These are phyloP conservation scores for Melampsora abietis-canadensis DNA, from an alignment of 1,284 basidiomycete species.

Conservation along the genomic window DNA sequence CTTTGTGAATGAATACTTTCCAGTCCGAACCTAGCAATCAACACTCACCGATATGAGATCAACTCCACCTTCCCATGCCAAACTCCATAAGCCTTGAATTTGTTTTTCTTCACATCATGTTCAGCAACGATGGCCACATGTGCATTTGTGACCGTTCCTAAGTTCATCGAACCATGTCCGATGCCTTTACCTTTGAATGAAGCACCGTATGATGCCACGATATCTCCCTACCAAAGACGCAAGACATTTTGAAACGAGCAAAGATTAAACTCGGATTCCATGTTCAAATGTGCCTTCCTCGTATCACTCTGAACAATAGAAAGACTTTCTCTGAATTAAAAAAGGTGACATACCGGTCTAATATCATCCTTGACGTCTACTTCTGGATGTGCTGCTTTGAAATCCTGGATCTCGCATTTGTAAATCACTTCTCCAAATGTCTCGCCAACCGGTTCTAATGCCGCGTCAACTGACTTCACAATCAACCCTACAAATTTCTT, in stretches of 20 bases:
- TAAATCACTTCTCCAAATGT: constrained; percentile 39
- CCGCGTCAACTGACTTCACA: constrained; percentile 17
- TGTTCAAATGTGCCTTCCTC: background rate
- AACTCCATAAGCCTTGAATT: constrained; percentile 34
- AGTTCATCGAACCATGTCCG: constrained; percentile 36
- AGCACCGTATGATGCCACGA: constrained; percentile 36
- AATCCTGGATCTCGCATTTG: constrained; percentile 35
- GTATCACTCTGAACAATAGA: background rate
- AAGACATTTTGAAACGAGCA: background rate
- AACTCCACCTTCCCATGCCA: constrained; percentile 37
- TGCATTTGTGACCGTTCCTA: constrained; percentile 14
- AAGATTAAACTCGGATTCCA: background rate
- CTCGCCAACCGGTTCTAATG: constrained; percentile 33
- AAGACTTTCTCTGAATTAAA: background rate
- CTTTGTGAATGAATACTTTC: background rate
- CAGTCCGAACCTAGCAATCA: background rate
- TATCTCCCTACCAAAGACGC: constrained; percentile 18
- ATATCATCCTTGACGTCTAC: constrained; percentile 35
- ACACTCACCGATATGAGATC: constrained; percentile 35
- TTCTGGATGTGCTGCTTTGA: constrained; percentile 32
- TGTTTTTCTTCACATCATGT: constrained; percentile 41
- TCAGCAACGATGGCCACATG: constrained; percentile 27
- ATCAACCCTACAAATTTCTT: constrained; percentile 23
- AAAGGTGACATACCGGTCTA: constrained; percentile 24
- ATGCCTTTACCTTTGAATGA: constrained; percentile 39